These are phyloP conservation scores for Hansenula sp. DNA, from an alignment of 1,139 yeast species.

Conservation along the genomic window DNA sequence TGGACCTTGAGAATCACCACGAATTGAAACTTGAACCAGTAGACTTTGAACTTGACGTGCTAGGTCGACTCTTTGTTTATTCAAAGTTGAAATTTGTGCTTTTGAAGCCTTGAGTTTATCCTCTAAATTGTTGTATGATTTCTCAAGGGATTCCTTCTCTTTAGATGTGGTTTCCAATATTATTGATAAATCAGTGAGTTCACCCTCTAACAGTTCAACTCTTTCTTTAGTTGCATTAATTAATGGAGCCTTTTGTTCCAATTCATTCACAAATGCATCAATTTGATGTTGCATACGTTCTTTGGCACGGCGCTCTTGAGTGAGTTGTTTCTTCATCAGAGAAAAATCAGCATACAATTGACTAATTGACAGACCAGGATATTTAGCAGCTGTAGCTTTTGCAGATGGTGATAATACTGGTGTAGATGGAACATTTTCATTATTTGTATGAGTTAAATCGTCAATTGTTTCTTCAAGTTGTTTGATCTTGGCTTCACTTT, in stretches of 20 bases:
- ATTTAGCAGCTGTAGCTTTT: constrained; percentile 38
- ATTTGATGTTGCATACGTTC: constrained; percentile 67
- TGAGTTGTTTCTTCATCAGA: constrained; percentile 59
- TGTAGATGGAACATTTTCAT: constrained; percentile 9
- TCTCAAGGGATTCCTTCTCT: constrained; percentile 33
- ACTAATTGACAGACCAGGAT: constrained; percentile 59
- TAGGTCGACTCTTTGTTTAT: constrained; percentile 62
- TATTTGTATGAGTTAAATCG: constrained; percentile 25
- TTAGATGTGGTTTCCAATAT: constrained; percentile 41
- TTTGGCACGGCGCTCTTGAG: constrained; percentile 68
- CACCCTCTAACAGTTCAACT: constrained; percentile 41
- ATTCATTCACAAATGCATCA: constrained; percentile 65
- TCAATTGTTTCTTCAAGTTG: constrained; percentile 42
- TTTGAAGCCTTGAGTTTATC: constrained; percentile 32
- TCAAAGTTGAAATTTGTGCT: constrained; percentile 37
- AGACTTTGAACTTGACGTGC: constrained; percentile 77
- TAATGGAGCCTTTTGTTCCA: constrained; percentile 78
- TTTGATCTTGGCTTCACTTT: constrained; percentile 28
- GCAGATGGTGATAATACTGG: constrained; percentile 37
- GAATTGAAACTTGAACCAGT: constrained; percentile 60
- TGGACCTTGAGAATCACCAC: constrained; percentile 48
- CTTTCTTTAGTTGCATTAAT: constrained; percentile 64
- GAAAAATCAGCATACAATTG: constrained; percentile 67
- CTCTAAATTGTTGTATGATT: constrained; percentile 20
- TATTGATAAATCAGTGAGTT: constrained; percentile 47